Conservation (phyloP, 495 filamentous ascomycete species). For the Pseudotulostoma volvatum region DNA sequence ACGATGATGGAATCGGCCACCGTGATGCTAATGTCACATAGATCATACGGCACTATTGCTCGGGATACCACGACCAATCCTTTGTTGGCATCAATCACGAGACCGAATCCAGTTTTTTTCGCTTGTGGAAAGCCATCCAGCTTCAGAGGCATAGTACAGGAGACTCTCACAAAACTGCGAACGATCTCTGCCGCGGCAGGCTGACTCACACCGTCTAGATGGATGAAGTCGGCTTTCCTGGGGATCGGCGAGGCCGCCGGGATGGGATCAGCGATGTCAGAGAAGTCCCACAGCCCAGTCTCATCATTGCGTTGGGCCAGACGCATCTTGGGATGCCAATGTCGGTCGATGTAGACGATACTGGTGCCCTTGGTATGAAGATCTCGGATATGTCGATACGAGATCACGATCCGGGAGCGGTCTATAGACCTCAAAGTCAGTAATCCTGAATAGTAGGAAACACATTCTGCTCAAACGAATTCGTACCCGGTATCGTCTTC, state of each 20-base stretch:
- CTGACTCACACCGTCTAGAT: conserved; percentile 74
- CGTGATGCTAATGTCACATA: conserved; percentile 89
- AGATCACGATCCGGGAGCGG: conserved; percentile 75
- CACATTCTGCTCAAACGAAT: neutral
- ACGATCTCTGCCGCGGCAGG: conserved; percentile 83
- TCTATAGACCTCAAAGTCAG: conserved; percentile 26
- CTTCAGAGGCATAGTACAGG: conserved; percentile 84
- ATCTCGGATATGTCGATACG: conserved; percentile 89
- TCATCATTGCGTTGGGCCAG: conserved; percentile 81
- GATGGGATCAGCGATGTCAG: conserved; percentile 62
- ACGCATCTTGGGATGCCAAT: conserved; percentile 91
- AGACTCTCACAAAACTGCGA: conserved; percentile 84
- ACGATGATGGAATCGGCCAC: conserved; percentile 93
- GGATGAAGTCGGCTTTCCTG: conserved; percentile 73
- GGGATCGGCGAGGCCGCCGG: conserved; percentile 55
- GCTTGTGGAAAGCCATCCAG: conserved; percentile 90
- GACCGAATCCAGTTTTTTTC: conserved; percentile 81
- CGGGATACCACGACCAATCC: conserved; percentile 85
- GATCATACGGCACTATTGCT: conserved; percentile 86
- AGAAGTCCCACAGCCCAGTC: conserved; percentile 90
- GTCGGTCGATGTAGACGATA: conserved; percentile 82
- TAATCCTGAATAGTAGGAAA: conserved; percentile 2
- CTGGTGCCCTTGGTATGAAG: conserved; percentile 86
- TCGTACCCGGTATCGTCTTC: conserved; percentile 54
- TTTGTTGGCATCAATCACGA: conserved; percentile 92